These are phyloP conservation scores for Verticillium dahliae DNA, from an alignment of 2,329 filamentous ascomycete species.

Conservation along the genomic window DNA sequence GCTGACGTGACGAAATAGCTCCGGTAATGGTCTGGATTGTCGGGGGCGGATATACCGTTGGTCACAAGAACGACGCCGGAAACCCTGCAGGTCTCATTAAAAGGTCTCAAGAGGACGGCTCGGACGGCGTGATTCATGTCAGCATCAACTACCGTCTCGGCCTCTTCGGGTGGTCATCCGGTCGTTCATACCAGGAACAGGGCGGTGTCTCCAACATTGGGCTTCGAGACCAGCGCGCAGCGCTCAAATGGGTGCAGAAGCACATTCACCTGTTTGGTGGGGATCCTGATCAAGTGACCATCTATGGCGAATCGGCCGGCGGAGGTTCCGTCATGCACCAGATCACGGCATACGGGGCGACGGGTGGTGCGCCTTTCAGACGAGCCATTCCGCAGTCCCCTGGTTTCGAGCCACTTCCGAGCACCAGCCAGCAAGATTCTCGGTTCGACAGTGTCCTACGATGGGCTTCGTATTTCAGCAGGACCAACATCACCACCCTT, in stretches of 20 bases:
- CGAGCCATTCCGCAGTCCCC: constrained; percentile 8
- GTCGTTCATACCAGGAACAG: constrained; percentile 23
- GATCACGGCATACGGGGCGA: constrained; percentile 9
- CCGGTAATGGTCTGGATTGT: constrained; percentile 26
- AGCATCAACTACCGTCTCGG: constrained; percentile 35
- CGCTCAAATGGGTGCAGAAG: constrained; percentile 37
- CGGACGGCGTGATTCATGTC: constrained; percentile 31
- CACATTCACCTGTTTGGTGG: constrained; percentile 38
- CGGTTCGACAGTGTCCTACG: background rate
- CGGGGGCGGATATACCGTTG: constrained; percentile 26
- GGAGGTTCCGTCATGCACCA: constrained; percentile 11
- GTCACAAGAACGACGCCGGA: constrained; percentile 30
- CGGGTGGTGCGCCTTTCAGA: constrained; percentile 5
- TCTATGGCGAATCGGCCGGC: constrained; percentile 34
- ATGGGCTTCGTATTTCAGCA: background rate
- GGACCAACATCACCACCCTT: constrained; percentile 4
- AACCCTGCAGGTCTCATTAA: background rate
- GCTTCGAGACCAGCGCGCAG: constrained; percentile 31
- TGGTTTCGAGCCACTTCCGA: background rate
- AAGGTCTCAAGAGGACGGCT: constrained; percentile 14
- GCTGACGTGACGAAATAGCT: background rate
- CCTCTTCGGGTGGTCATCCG: constrained; percentile 35
- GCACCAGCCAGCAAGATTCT: background rate
- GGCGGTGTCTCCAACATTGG: constrained; percentile 29
- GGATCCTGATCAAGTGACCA: constrained; percentile 32